phyloP scores from a whole-genome alignment of 2,329 filamentous ascomycete species.

The Teratosphaeria gauchensis region DNA sequence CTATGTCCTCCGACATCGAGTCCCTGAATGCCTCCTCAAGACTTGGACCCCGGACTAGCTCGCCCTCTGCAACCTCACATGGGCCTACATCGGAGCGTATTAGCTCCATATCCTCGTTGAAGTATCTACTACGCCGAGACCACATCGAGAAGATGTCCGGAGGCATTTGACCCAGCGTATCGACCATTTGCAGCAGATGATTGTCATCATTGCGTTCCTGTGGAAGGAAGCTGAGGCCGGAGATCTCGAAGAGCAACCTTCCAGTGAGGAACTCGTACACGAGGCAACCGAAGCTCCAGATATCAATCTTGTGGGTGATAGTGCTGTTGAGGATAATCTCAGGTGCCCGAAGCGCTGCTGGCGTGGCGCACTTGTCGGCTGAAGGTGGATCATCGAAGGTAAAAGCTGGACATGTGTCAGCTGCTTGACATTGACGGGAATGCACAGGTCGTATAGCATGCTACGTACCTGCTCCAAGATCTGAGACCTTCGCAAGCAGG shows the following conservation, averaged over 20 bases:
- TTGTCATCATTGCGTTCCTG: neutral
- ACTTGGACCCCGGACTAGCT: neutral
- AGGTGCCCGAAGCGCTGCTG: neutral
- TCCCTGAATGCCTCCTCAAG: slow-evolving; percentile 1
- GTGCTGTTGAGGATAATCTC: neutral
- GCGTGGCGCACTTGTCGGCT: neutral
- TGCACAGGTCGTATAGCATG: neutral
- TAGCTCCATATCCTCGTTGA: neutral
- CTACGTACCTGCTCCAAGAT: neutral
- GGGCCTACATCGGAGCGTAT: neutral
- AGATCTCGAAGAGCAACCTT: neutral
- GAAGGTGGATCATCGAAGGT: neutral
- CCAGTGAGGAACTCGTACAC: slow-evolving; percentile 12
- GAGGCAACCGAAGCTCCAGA: slow-evolving; percentile 2
- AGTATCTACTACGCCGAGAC: slow-evolving; percentile 1
- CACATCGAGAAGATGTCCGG: neutral
- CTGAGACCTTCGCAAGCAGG: neutral
- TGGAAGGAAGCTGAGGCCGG: neutral
- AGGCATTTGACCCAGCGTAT: neutral
- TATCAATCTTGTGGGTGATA: neutral
- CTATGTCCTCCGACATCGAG: neutral
- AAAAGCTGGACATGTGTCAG: neutral
- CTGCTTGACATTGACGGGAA: neutral
- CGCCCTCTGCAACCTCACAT: neutral
- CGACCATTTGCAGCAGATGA: neutral